Conservation (phyloP, 1,284 basidiomycete species). For the Xerocomus minutiporus region DNA sequence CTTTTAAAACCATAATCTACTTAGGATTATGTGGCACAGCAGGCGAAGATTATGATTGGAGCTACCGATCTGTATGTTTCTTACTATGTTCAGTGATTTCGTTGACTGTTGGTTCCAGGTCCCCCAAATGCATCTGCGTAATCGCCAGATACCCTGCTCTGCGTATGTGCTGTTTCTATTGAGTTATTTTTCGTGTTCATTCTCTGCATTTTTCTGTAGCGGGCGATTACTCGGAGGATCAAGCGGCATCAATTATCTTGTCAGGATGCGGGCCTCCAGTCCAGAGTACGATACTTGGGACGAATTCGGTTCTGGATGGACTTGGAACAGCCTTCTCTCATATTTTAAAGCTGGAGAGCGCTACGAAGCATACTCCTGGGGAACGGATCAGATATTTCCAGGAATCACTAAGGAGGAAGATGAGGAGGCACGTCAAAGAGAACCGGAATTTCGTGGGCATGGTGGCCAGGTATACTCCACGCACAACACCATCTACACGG, state of each 20-base stretch:
- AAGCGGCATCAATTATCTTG: constrained; percentile 19
- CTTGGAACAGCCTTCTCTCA: constrained; percentile 16
- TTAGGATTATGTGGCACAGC: constrained; percentile 11
- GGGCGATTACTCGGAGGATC: constrained; percentile 22
- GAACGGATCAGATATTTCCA: constrained; percentile 19
- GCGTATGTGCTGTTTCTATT: constrained; percentile 6
- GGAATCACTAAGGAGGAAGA: constrained; percentile 17
- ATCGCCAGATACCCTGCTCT: neutral
- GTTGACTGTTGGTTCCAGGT: constrained; percentile 9
- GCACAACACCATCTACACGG: constrained; percentile 17
- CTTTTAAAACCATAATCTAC: neutral
- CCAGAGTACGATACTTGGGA: constrained; percentile 20
- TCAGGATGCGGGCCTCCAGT: constrained; percentile 19
- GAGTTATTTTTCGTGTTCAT: neutral
- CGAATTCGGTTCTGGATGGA: constrained; percentile 18
- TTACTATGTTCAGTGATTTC: neutral
- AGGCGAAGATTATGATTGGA: constrained; percentile 16
- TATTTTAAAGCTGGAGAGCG: constrained; percentile 17
- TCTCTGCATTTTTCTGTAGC: neutral
- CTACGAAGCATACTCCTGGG: constrained; percentile 11
- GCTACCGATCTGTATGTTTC: constrained; percentile 13
- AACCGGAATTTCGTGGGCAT: constrained; percentile 14
- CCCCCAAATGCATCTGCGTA: constrained; percentile 14
- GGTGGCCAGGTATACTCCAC: constrained; percentile 13
- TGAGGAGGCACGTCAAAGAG: constrained; percentile 10